These are phyloP conservation scores for Avena sativa DNA, from an alignment of 176 grass and related monocot species.

Conservation along the genomic window DNA sequence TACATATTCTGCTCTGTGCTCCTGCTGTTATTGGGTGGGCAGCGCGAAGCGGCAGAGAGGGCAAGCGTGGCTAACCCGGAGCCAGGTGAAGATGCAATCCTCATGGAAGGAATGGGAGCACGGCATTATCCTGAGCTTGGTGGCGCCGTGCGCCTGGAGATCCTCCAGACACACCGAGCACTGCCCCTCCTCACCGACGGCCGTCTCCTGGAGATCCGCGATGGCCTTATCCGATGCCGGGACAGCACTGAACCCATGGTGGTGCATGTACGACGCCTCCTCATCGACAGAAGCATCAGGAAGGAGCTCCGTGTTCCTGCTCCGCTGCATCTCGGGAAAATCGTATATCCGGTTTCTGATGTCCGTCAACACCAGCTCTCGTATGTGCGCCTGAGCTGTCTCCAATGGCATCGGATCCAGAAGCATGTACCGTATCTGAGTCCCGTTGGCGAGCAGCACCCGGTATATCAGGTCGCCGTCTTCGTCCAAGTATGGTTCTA, in stretches of 20 bases:
- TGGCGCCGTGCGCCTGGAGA: background rate
- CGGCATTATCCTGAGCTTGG: background rate
- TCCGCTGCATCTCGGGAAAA: background rate
- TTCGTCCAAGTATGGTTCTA: background rate
- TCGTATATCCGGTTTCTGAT: background rate
- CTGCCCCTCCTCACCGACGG: background rate
- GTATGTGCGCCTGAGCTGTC: background rate
- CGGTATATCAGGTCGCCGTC: background rate
- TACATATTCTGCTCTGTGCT: no score
- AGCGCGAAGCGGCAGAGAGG: no score
- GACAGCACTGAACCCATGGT: background rate
- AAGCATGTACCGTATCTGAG: background rate
- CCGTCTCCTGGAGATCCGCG: background rate
- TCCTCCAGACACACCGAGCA: background rate
- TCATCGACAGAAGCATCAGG: background rate
- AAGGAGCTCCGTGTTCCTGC: background rate
- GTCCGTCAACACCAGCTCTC: background rate
- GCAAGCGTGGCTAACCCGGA: background rate
- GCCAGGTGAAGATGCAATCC: background rate
- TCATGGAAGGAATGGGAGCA: background rate
- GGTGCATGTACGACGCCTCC: background rate
- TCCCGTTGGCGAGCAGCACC: background rate
- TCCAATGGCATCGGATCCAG: background rate
- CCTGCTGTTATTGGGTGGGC: no score
- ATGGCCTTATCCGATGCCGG: background rate